Evolutionary conservation across 139 green algal genomes (phyloP), one percentile per base, ranked within the genome.

Genomic region (Gonium pectorale): DNA sequence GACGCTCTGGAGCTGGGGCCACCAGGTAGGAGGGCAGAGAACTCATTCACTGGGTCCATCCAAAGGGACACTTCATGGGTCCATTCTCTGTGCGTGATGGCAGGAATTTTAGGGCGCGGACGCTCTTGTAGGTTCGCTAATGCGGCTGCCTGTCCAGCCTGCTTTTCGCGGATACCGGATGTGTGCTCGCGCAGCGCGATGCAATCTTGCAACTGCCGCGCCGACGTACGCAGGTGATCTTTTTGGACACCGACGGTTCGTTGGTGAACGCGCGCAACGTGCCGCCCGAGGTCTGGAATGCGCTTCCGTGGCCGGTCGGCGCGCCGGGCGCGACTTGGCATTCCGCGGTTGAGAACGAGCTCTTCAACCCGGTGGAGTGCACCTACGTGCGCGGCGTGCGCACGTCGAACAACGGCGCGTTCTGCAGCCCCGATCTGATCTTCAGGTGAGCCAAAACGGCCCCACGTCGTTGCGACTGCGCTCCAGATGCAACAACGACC

Each of bases 181-280:
- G n/a, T n/a, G n/a, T n/a, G n/a, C n/a, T n/a, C n/a, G n/a, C n/a
- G n/a, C n/a, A n/a, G n/a, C n/a, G n/a, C n/a, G n/a, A n/a, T n/a
- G n/a, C n/a, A n/a, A n/a, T n/a, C n/a, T n/a, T n/a, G n/a, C n/a
- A n/a, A n/a, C n/a, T n/a, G n/a, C n/a, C 59, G n/a, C n/a, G n/a
- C n/a, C n/a, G n/a, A n/a, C n/a, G n/a, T n/a, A n/a, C 59, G 6
- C 64, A 87, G 68, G 70, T 46, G 31, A 66, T 79, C n/a, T 79
- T 51, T 2, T 41, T 70, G 59, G 91, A 94, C 83, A 91, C 75
- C 44, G 91, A 94, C 69, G 91, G 91, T 67, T 84, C 62, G 8
- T 72, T 94, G 31, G 15, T 93, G n/a, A 92, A 86, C 66, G 5
- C 29, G 33, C 22, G 70, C 46, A 90, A 46, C 43, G 26, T 90